These are phyloP conservation scores for Chlorella sp. DNA, from an alignment of 139 green algal genomes.

Conservation along the genomic window DNA sequence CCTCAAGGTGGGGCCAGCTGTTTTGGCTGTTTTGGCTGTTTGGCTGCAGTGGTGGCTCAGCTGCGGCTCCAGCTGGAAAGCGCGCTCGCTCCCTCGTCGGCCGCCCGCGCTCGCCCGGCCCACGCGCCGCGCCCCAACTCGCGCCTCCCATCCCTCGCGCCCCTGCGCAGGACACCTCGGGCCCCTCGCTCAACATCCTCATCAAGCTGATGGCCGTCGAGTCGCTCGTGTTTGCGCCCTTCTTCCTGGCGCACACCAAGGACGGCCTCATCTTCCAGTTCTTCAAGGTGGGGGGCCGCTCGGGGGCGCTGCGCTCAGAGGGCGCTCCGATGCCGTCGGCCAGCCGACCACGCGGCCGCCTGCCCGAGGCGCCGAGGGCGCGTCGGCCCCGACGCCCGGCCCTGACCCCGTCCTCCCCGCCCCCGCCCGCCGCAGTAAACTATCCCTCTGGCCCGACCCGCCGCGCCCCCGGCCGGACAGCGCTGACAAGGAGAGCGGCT, in stretches of 20 bases:
- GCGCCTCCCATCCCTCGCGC: too few species aligned
- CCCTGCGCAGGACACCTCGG: constrained; percentile 68
- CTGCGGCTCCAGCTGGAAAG: too few species aligned
- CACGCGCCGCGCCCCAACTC: too few species aligned
- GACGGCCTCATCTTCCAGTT: constrained; percentile 51
- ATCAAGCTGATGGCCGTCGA: constrained; percentile 99
- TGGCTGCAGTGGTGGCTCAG: background rate
- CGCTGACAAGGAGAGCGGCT: too few species aligned
- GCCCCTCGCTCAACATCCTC: constrained; percentile 98
- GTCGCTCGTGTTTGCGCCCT: constrained; percentile 84
- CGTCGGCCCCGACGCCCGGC: too few species aligned
- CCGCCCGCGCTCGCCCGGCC: too few species aligned
- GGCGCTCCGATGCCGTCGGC: background rate
- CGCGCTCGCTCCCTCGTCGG: too few species aligned
- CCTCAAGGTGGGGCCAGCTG: too few species aligned
- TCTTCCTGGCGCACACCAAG: constrained; percentile 71
- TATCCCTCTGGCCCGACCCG: background rate
- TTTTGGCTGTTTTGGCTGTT: constrained; percentile 43
- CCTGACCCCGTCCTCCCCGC: background rate
- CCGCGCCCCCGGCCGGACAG: background rate
- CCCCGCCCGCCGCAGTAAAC: background rate
- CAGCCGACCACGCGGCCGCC: background rate
- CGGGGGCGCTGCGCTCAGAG: background rate
- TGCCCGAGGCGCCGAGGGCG: background rate
- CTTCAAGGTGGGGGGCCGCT: constrained; percentile 29